phyloP scores from a whole-genome alignment of 129 eudicot species.

The Smallanthus sonchifolius region DNA sequence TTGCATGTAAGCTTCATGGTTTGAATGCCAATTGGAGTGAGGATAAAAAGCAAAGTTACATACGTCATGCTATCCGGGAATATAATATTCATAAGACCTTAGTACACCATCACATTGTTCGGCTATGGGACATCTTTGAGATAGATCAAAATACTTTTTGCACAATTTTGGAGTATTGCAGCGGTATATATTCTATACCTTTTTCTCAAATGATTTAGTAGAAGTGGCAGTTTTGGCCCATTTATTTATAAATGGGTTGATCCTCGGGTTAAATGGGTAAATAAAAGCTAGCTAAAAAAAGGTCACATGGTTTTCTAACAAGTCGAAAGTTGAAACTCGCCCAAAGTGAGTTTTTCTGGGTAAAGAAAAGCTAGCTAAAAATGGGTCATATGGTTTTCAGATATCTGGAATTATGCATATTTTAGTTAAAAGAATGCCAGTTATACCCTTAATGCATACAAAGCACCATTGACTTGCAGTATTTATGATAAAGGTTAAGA shows the following conservation, averaged over 20 bases:
- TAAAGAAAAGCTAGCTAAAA: too few species aligned
- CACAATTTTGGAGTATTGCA: slow-evolving; percentile 88
- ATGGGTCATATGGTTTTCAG: neutral
- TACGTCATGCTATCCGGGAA: slow-evolving; percentile 95
- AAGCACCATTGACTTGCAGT: neutral
- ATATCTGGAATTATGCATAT: neutral
- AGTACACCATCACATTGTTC: slow-evolving; percentile 86
- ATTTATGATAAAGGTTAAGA: neutral
- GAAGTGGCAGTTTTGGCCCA: neutral
- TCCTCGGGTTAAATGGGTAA: neutral
- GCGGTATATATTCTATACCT: slow-evolving; percentile 49
- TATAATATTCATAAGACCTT: slow-evolving; percentile 96
- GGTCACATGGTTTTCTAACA: neutral
- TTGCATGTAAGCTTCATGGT: slow-evolving; percentile 99
- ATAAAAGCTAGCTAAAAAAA: neutral
- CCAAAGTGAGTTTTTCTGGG: neutral
- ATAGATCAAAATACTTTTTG: slow-evolving; percentile 97
- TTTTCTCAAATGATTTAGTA: neutral
- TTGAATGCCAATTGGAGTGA: slow-evolving; percentile 96
- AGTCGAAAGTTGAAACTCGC: neutral
- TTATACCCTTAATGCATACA: neutral
- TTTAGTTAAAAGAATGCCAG: neutral
- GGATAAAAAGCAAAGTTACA: slow-evolving; percentile 96
- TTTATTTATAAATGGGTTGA: neutral
- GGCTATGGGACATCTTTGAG: slow-evolving; percentile 97